Conservation (phyloP, 768 basidiomycete species). For the Macrolepiota albuminosa region DNA sequence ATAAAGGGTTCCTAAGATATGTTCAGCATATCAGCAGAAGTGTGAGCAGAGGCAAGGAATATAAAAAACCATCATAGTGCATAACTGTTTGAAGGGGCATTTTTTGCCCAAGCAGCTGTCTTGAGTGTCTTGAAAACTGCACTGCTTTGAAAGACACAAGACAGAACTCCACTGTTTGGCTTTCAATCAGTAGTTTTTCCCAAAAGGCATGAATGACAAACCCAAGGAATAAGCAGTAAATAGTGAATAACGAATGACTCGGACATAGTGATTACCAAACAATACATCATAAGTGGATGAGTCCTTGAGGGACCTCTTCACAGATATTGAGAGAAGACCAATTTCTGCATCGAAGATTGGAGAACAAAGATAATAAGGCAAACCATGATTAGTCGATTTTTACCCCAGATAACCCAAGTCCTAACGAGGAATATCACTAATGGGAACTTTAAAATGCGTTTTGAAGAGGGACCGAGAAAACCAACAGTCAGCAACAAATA, state of each 20-base stretch:
- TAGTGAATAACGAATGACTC: neutral
- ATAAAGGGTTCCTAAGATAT: neutral
- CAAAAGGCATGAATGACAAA: neutral
- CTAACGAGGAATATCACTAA: too few relatives aligned
- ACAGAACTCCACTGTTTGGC: neutral
- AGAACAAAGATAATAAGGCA: neutral
- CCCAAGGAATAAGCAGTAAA: neutral
- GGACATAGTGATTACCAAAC: neutral
- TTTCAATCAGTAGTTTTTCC: neutral
- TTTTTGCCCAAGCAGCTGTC: neutral
- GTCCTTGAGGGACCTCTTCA: too few relatives aligned
- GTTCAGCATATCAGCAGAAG: neutral
- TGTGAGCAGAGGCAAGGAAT: neutral
- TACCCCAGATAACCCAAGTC: too few relatives aligned
- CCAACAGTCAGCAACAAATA: neutral
- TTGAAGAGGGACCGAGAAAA: neutral
- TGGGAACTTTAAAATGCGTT: neutral
- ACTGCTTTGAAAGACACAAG: neutral
- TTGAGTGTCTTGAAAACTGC: neutral
- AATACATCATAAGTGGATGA: neutral
- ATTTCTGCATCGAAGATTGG: neutral
- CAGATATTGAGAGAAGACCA: neutral
- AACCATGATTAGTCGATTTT: neutral
- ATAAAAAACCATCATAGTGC: neutral
- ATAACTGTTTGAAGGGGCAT: neutral